Conservation (phyloP, 2,329 filamentous ascomycete genomes). For the Xylogone sp. region DNA sequence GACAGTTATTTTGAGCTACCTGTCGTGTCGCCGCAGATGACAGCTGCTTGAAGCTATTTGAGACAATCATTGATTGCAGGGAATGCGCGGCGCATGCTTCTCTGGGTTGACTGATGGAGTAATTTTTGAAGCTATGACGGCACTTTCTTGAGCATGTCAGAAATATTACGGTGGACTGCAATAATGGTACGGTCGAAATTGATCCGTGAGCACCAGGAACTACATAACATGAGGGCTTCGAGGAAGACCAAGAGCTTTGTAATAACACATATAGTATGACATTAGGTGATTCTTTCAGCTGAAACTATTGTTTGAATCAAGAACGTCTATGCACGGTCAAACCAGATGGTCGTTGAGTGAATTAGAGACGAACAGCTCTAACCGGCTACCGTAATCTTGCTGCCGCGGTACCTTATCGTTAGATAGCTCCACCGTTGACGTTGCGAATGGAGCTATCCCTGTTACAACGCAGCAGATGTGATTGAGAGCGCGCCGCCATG, state of each 20-base stretch:
- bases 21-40: slow-evolving; percentile 9
- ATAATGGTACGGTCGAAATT: not conserved
- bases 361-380: not conserved
- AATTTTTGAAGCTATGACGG: not conserved
- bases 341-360: too few species aligned
- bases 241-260: too few species aligned
- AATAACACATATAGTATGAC: too few species aligned
- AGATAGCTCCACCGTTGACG: slow-evolving; percentile 20
- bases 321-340: too few species aligned
- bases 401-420: not conserved
- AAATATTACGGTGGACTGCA: not conserved
- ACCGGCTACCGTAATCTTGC: not conserved
- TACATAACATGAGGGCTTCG: too few species aligned
- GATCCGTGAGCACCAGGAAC: not conserved
- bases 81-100: not conserved
- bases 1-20: slow-evolving; percentile 12
- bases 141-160: too few species aligned
- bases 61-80: not conserved
- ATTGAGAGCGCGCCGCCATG: slow-evolving; percentile 26
- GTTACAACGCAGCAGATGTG: slow-evolving; percentile 25
- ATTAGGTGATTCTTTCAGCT: too few species aligned
- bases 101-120: not conserved
- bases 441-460: slow-evolving; percentile 14
- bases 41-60: slow-evolving; percentile 6
- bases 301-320: too few species aligned